phyloP scores from a whole-genome alignment of 2,329 filamentous ascomycete genomes.

The Penicillium sp. region DNA sequence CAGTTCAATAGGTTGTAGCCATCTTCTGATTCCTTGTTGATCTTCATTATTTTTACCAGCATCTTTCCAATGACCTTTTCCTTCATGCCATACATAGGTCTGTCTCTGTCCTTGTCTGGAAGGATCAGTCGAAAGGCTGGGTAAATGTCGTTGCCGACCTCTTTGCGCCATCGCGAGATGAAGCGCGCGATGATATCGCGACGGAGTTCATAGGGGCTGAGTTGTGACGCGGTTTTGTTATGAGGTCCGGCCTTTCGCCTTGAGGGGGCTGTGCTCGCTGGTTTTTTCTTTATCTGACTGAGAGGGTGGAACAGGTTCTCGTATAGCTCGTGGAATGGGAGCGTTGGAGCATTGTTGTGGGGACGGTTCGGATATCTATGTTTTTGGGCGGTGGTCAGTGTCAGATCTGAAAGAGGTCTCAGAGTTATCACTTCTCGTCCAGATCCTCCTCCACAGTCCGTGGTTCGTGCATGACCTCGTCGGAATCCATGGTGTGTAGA shows the following conservation, averaged over 20 bases:
- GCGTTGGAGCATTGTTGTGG: slow-evolving; percentile 69
- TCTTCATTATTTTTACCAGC: slow-evolving; percentile 86
- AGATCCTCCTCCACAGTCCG: slow-evolving; percentile 24
- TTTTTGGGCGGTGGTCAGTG: slow-evolving; percentile 7
- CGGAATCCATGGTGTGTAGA: slow-evolving; percentile 26
- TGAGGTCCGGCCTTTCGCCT: slow-evolving; percentile 58
- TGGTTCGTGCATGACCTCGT: slow-evolving; percentile 20
- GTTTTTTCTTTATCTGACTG: slow-evolving; percentile 69
- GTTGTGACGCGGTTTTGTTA: slow-evolving; percentile 44
- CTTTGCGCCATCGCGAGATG: slow-evolving; percentile 76
- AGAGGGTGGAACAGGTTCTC: slow-evolving; percentile 74
- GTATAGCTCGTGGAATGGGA: slow-evolving; percentile 77
- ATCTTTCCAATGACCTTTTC: slow-evolving; percentile 86
- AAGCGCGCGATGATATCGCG: slow-evolving; percentile 79
- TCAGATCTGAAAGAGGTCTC: not conserved
- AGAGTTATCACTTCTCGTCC: slow-evolving; percentile 27
- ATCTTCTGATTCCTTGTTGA: slow-evolving; percentile 85
- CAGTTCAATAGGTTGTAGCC: slow-evolving; percentile 80
- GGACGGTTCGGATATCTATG: slow-evolving; percentile 74
- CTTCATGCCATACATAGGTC: slow-evolving; percentile 89
- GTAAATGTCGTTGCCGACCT: slow-evolving; percentile 89
- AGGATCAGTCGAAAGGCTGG: slow-evolving; percentile 87
- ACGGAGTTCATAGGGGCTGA: slow-evolving; percentile 70
- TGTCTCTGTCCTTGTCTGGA: slow-evolving; percentile 85
- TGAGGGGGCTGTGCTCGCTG: slow-evolving; percentile 50